Evolutionary conservation across 2,329 filamentous ascomycete genomes (phyloP), one percentile per base, ranked within the genome.

Genomic region (Cordyceps fumosorosea): DNA sequence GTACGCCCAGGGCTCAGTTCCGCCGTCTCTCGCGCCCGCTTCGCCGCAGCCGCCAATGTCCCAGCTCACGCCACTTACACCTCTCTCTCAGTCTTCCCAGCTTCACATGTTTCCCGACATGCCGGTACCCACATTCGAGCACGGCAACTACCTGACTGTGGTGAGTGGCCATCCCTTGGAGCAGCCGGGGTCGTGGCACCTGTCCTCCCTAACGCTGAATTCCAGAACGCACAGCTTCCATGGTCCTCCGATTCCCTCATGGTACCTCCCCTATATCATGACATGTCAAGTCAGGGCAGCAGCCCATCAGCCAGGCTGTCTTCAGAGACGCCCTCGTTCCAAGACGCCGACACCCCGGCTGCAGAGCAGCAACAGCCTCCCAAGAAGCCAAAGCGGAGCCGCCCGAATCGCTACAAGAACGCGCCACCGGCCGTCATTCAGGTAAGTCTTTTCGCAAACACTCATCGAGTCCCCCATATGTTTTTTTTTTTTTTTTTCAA

Each of bases 341-440:
- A 37, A 8, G 40, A 60, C 8, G 50, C 24, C 12, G 57, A 60
- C 4, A 29, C 45, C 14, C 32, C 45, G 3, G 29, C 24, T 3
- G 34, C 14, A 42, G 52, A 40, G 22, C 29, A 42, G 11, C 26
- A 44, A 20, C 42, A 40, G 18, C 32, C 32, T 6, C 26, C 51
- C 16, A 60, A 60, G 18, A 72, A 75, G 4, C 69, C 76, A 42
- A 81, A 81, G 69, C 73, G 78, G 60, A 81, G 80, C 68, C 75
- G 80, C 1, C 79, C 81, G 66, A 82, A 81, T 69, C 74, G 80
- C 55, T 82, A 83, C 66, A 81, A 81, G 68, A 81, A 82, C 61
- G 80, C 80, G 1, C 77, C 80, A 1, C 78, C 78, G 0, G 77
- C 78, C 5, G 80, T 81, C 14, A 70, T 81, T 61, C 79, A 76